Conservation (phyloP, 2,329 filamentous ascomycete species). For the Didymosphaeria variabile region DNA sequence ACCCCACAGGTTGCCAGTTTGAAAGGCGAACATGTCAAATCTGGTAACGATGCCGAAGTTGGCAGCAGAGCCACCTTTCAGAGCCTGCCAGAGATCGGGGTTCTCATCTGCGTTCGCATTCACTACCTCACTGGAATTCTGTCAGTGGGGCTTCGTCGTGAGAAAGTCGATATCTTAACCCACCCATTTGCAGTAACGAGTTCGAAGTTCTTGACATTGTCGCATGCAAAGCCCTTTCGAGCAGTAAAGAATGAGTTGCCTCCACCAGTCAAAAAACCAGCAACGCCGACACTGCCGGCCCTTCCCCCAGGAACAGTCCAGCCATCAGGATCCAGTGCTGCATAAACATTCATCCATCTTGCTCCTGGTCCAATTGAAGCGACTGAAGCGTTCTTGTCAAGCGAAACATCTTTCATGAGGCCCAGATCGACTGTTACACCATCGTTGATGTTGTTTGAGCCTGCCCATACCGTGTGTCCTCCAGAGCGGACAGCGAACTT, state of each 20-base stretch:
- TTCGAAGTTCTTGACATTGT: slow-evolving; percentile 41
- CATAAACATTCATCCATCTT: slow-evolving; percentile 49
- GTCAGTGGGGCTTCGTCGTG: background rate
- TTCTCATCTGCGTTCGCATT: slow-evolving; percentile 46
- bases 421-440: slow-evolving; percentile 42
- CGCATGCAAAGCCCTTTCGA: slow-evolving; percentile 35
- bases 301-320: slow-evolving; percentile 36
- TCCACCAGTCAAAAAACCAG: slow-evolving; percentile 38
- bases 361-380: slow-evolving; percentile 37
- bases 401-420: slow-evolving; percentile 30
- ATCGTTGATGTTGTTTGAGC: slow-evolving; percentile 37
- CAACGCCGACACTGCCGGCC: slow-evolving; percentile 37
- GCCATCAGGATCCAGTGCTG: slow-evolving; percentile 24
- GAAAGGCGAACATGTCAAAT: slow-evolving; percentile 39
- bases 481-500: slow-evolving; percentile 42
- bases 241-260: slow-evolving; percentile 39
- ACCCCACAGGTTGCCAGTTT: slow-evolving; percentile 36
- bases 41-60: slow-evolving; percentile 54
- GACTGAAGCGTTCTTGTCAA: slow-evolving; percentile 18
- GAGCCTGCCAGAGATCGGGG: slow-evolving; percentile 48
- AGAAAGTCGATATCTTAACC: slow-evolving; percentile 2
- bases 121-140: slow-evolving; percentile 30
- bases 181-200: slow-evolving; percentile 51
- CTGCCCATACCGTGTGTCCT: slow-evolving; percentile 38
- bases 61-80: slow-evolving; percentile 51